Evolutionary conservation across 768 basidiomycete genomes (phyloP).

Genomic region (Leccinum fibrillosum): DNA sequence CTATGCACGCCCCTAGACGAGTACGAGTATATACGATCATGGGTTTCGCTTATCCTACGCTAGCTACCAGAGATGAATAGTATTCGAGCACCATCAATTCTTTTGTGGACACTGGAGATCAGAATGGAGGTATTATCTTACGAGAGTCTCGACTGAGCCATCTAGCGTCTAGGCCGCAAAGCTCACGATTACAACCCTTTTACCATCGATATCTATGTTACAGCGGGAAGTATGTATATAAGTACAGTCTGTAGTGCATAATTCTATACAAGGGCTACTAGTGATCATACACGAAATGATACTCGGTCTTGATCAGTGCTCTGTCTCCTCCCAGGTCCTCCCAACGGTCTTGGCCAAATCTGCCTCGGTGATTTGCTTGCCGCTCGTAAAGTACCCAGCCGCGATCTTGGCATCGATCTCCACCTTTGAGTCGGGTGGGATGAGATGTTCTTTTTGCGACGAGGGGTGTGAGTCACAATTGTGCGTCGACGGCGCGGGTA

Average conservation of each 20-base stretch:
- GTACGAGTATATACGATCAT: not conserved
- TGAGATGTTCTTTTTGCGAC: conserved; percentile 60
- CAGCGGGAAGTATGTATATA: not conserved
- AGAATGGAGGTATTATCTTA: too few relatives aligned
- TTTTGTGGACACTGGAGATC: too few relatives aligned
- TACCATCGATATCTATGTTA: conserved; percentile 1
- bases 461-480: not conserved
- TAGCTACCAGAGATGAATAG: not conserved
- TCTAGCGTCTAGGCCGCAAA: not conserved
- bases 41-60: not conserved
- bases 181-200: not conserved
- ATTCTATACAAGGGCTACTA: not conserved
- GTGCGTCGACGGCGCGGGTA: too few relatives aligned
- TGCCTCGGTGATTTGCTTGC: conserved; percentile 70
- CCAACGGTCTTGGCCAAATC: conserved; percentile 87
- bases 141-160: not conserved
- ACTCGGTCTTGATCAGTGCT: conserved; percentile 49
- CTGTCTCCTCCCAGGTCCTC: conserved; percentile 86
- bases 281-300: not conserved
- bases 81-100: not conserved
- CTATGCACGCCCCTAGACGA: not conserved
- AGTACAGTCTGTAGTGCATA: not conserved
- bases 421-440: conserved; percentile 86
- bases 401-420: conserved; percentile 98
- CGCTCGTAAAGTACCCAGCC: conserved; percentile 86